Base-by-base conservation (phyloP, 164 flowering plant genomes). In the Santalum album region DNA sequence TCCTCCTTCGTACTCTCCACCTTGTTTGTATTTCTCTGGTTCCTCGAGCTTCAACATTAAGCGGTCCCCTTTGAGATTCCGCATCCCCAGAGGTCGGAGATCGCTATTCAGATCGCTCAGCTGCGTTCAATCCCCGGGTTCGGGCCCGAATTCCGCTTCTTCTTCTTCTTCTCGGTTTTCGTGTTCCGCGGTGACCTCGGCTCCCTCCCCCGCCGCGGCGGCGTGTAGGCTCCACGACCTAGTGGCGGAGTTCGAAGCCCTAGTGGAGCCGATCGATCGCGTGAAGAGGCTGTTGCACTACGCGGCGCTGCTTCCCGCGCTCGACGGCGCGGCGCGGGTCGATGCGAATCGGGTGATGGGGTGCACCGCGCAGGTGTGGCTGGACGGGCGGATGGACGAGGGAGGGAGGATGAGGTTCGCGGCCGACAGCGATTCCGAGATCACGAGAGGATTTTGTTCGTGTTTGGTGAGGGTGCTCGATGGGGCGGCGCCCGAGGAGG, bases 281-380 rank as follows among this genome's bases (percentile, higher is more conserved):
- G 89, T 88, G 11, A 88, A 84, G 69, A 65, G 80, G 9, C 57
- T 89, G 6, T 55, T 92, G 29, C 79, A 76, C 54, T 83, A 84
- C 51, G 83, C 95, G 2, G 29, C 62, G 1, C 63, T 66, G 15
- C 75, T 86, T 0, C 79, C 84, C 22, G 64, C 51, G 17, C 48
- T 87, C 36, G 65, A 72, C 2, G 81, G 71, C 2, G 62, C 81
- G 6, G 50, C 69, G 22, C 71, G 78, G 18, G 67, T 70, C 2
- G 56, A 61, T 15, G 60, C 60, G 25, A 92, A 84, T 57, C 74
- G 94, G 14, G 96, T 92, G 17, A 79, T 76, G 82, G 98, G 98
- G 5, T 92, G 99, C 65, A 82, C 94, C 10, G 83, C 94, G 3
- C 87, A 73, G 70, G 99, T 92, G 15, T 89, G 99, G 96, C 23